phyloP scores from a whole-genome alignment of 371 early-diverging fungal genomes.

The Neoconidiobolus thromboides region DNA sequence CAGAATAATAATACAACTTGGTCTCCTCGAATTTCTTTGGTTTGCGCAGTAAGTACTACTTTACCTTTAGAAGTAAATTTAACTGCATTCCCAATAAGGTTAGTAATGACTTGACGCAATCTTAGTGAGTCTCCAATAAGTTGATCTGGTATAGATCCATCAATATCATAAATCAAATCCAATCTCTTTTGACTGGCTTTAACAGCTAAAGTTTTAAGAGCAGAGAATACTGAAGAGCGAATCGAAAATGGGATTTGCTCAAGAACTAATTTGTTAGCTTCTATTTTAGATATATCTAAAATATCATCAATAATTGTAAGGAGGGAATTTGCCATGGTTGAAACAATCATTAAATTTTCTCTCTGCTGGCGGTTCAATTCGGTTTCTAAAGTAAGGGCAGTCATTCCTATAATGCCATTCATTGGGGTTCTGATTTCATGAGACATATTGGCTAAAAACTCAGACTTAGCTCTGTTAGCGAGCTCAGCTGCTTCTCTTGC shows the following conservation, averaged over 20 bases:
- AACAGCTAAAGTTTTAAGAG: slow-evolving; percentile 3
- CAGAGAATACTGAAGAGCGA: slow-evolving; percentile 9
- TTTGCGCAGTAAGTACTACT: slow-evolving; percentile 10
- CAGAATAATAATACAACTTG: slow-evolving; percentile 28
- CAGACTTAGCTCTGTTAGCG: slow-evolving; percentile 32
- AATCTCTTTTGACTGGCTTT: slow-evolving; percentile 7
- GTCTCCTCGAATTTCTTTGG: not conserved
- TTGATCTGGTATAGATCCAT: slow-evolving; percentile 14
- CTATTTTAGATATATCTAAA: slow-evolving; percentile 60
- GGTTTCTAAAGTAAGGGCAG: slow-evolving; percentile 36
- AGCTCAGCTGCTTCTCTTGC: slow-evolving; percentile 54
- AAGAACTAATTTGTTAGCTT: slow-evolving; percentile 26
- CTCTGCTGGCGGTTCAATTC: slow-evolving; percentile 51
- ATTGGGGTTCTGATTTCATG: slow-evolving; percentile 22
- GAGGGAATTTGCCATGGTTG: slow-evolving; percentile 38
- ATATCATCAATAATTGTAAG: slow-evolving; percentile 60
- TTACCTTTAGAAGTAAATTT: slow-evolving; percentile 40
- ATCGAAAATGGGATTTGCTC: slow-evolving; percentile 17
- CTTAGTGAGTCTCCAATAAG: slow-evolving; percentile 25
- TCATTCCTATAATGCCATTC: slow-evolving; percentile 64
- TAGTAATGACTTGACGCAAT: slow-evolving; percentile 26
- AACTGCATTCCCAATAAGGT: slow-evolving; percentile 39
- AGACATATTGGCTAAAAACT: slow-evolving; percentile 6
- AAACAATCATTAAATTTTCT: slow-evolving; percentile 51
- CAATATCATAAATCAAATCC: slow-evolving; percentile 12